These are phyloP conservation scores for Polychaeton citri DNA, from an alignment of 2,329 filamentous ascomycete genomes.

Conservation along the genomic window DNA sequence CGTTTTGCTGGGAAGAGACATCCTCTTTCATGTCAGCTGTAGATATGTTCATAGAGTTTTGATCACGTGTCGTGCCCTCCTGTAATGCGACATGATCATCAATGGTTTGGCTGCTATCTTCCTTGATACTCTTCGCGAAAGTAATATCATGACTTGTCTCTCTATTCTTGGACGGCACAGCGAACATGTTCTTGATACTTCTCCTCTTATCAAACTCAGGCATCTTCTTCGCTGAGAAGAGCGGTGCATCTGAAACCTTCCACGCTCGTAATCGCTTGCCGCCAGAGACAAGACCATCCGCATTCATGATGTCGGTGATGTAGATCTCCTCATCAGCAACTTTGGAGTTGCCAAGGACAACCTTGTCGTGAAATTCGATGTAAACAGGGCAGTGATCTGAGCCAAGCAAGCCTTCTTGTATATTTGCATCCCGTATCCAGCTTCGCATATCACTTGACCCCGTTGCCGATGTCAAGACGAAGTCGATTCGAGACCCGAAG, in stretches of 20 bases:
- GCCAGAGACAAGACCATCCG: slow-evolving; percentile 53
- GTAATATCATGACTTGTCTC: not conserved
- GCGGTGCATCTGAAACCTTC: slow-evolving; percentile 51
- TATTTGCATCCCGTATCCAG: slow-evolving; percentile 72
- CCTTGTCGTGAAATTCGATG: slow-evolving; percentile 53
- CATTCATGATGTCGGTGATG: slow-evolving; percentile 66
- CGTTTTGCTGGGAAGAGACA: not conserved
- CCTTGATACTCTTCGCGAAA: not conserved
- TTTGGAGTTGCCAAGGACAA: slow-evolving; percentile 23
- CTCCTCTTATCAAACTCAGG: slow-evolving; percentile 75
- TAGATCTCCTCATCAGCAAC: slow-evolving; percentile 37
- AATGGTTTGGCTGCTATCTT: not conserved
- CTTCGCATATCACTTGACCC: slow-evolving; percentile 42
- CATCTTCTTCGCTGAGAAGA: slow-evolving; percentile 68
- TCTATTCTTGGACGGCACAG: slow-evolving; percentile 21
- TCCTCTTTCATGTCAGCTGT: not conserved
- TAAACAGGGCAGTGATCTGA: slow-evolving; percentile 96
- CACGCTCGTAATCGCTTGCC: slow-evolving; percentile 56
- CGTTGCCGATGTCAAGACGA: slow-evolving; percentile 67
- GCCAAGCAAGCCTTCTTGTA: slow-evolving; percentile 84
- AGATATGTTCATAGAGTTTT: too few relatives aligned
- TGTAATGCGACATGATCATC: not conserved
- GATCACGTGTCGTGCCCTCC: too few relatives aligned
- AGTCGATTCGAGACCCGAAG: slow-evolving; percentile 86
- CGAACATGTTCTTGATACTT: slow-evolving; percentile 90